Conservation (phyloP, 208 protist genomes). For the Leishmania braziliensis region DNA sequence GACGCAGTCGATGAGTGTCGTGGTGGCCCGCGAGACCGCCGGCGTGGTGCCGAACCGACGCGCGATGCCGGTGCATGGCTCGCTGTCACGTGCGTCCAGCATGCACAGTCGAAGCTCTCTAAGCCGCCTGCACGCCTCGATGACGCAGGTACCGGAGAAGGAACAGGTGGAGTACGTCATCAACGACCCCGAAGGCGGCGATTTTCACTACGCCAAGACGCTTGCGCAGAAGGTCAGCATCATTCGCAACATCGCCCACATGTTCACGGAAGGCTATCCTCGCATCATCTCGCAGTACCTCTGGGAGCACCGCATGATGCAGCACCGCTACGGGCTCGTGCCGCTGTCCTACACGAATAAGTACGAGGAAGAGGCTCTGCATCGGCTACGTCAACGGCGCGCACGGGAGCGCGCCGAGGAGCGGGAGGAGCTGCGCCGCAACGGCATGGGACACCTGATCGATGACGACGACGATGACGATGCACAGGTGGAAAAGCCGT, state of each 20-base stretch:
- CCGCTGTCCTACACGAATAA: conserved; percentile 83
- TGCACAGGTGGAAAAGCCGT: conserved; percentile 31
- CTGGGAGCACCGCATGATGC: conserved; percentile 83
- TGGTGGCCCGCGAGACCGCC: conserved; percentile 59
- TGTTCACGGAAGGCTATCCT: conserved; percentile 91
- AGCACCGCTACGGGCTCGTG: conserved; percentile 69
- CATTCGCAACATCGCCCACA: conserved; percentile 89
- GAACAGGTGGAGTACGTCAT: conserved; percentile 62
- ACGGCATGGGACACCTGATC: conserved; percentile 44
- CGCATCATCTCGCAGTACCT: conserved; percentile 90
- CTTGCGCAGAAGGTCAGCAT: conserved; percentile 54
- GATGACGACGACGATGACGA: conserved; percentile 35
- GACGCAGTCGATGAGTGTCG: conserved; percentile 34
- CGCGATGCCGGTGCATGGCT: conserved; percentile 33
- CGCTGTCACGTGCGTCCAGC: conserved; percentile 22
- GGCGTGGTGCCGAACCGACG: conserved; percentile 73
- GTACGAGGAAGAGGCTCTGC: conserved; percentile 78
- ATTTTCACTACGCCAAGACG: conserved; percentile 65
- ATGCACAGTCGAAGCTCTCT: conserved; percentile 29
- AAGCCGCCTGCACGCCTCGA: conserved; percentile 31
- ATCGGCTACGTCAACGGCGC: conserved; percentile 57
- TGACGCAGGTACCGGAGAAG: conserved; percentile 27
- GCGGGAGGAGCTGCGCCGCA: conserved; percentile 39
- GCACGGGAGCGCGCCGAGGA: conserved; percentile 46
- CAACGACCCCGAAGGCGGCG: conserved; percentile 86